Conservation (phyloP, 495 filamentous ascomycete genomes). For the Xylaria sp. region DNA sequence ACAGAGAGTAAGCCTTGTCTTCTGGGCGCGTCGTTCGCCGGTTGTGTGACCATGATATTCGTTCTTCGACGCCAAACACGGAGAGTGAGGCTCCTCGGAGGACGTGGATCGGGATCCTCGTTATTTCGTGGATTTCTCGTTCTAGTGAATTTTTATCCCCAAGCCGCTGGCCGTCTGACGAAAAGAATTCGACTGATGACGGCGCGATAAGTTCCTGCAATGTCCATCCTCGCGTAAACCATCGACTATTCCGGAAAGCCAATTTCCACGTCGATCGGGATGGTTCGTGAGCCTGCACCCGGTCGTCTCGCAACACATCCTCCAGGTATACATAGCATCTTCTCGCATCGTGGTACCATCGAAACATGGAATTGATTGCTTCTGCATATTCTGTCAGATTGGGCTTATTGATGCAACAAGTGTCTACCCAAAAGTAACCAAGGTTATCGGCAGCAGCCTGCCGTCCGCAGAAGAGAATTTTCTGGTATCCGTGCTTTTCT, state of each 20-base stretch:
- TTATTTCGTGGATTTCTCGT: not conserved
- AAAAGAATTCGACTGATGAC: not conserved
- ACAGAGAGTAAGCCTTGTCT: slow-evolving; percentile 25
- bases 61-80: slow-evolving; percentile 20
- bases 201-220: not conserved
- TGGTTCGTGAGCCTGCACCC: not conserved
- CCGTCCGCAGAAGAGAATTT: not conserved
- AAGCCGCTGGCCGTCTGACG: not conserved
- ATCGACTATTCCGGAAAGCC: not conserved
- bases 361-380: not conserved
- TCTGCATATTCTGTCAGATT: not conserved
- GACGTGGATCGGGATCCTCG: not conserved
- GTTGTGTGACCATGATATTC: not conserved
- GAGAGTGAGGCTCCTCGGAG: not conserved
- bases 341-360: not conserved
- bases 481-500: not conserved
- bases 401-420: not conserved
- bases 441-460: not conserved
- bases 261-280: not conserved
- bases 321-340: not conserved
- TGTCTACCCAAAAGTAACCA: not conserved
- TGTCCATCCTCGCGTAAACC: not conserved
- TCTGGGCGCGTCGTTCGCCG: slow-evolving; percentile 12
- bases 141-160: not conserved
- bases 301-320: not conserved